Evolutionary conservation across 2,329 filamentous ascomycete genomes (phyloP).

Genomic region (Nigrospora sphaerica): DNA sequence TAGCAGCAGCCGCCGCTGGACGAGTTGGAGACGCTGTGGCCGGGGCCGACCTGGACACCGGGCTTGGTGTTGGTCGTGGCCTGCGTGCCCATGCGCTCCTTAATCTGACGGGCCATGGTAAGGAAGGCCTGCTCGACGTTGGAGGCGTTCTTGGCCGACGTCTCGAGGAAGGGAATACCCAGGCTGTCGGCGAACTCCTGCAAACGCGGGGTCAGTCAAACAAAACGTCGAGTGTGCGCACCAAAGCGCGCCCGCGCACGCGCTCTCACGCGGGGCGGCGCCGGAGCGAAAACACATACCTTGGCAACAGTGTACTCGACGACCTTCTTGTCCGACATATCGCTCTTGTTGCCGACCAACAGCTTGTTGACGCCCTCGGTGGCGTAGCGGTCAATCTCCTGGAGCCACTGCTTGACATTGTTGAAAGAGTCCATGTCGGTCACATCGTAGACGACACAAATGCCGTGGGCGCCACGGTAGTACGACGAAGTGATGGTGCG

Average conservation of each 20-base stretch:
- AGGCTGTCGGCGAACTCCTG: conserved; percentile 99
- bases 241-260: not conserved
- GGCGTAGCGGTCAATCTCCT: conserved; percentile 98
- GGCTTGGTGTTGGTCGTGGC: conserved; percentile 97
- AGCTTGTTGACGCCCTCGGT: conserved; percentile 99
- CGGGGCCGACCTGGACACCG: conserved; percentile 90
- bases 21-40: conserved; percentile 85
- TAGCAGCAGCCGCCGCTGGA: conserved; percentile 90
- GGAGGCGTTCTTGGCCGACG: conserved; percentile 97
- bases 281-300: conserved; percentile 45
- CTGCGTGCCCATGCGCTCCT: conserved; percentile 98
- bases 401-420: conserved; percentile 99
- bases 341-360: conserved; percentile 98
- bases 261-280: too few relatives aligned
- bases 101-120: conserved; percentile 99
- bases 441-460: conserved; percentile 99
- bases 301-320: conserved; percentile 99
- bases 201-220: conserved; percentile 1
- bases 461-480: conserved; percentile 97
- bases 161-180: conserved; percentile 98
- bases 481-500: conserved; percentile 99
- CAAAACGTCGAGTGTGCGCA: not conserved
- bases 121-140: conserved; percentile 99
- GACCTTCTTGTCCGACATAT: conserved; percentile 99
- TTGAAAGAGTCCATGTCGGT: conserved; percentile 99